These are phyloP conservation scores for Papiliotrema terrestris DNA, from an alignment of 1,284 basidiomycete genomes.

Conservation along the genomic window DNA sequence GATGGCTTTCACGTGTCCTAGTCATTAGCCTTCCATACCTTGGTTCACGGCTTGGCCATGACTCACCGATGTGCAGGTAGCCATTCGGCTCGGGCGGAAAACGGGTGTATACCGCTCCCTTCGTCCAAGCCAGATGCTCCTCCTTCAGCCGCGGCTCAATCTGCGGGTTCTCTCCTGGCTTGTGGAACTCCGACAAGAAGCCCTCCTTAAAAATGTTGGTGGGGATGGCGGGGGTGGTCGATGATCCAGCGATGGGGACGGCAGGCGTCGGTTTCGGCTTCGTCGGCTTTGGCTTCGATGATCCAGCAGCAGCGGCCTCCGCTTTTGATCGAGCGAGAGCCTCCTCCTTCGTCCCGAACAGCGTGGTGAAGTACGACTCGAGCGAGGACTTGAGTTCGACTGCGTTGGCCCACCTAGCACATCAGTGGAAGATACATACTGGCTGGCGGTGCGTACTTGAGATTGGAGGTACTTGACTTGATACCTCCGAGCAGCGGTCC, in stretches of 20 bases:
- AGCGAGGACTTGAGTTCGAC: conserved; percentile 85
- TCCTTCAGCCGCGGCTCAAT: conserved; percentile 72
- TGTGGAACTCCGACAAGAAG: conserved; percentile 89
- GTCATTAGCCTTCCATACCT: not conserved
- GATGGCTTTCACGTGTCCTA: conserved; percentile 92
- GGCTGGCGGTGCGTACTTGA: conserved; percentile 46
- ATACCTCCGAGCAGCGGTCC: conserved; percentile 68
- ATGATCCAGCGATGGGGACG: conserved; percentile 40
- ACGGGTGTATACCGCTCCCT: conserved; percentile 84
- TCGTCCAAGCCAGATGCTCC: conserved; percentile 75
- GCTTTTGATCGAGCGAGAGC: conserved; percentile 68
- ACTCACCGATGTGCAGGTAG: conserved; percentile 76
- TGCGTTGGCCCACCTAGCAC: conserved; percentile 75
- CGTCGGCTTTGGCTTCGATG: conserved; percentile 58
- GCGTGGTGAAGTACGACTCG: conserved; percentile 69
- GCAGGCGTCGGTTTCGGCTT: conserved; percentile 34
- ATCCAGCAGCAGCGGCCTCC: conserved; percentile 63
- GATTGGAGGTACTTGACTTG: conserved; percentile 59
- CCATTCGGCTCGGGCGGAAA: conserved; percentile 99
- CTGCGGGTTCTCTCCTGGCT: conserved; percentile 92
- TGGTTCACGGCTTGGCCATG: not conserved
- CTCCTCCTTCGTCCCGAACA: conserved; percentile 73
- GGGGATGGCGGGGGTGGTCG: conserved; percentile 37
- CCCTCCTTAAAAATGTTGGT: conserved; percentile 83
- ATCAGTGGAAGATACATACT: not conserved